These are phyloP conservation scores for Circinella minor DNA, from an alignment of 371 early-diverging fungal genomes.

Conservation along the genomic window DNA sequence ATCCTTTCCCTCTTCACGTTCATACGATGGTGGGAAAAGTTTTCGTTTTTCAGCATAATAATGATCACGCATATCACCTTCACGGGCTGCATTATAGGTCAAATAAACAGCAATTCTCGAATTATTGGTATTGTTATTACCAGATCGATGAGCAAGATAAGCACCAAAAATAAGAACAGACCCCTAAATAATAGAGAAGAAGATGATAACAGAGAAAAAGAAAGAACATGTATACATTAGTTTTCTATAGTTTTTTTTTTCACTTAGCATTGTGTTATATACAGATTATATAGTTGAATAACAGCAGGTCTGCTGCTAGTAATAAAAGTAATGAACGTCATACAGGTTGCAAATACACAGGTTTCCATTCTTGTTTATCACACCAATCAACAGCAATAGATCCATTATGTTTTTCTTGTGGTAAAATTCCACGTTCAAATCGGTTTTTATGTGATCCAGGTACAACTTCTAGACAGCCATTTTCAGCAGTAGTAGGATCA, in stretches of 20 bases:
- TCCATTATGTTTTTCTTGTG: constrained; percentile 48
- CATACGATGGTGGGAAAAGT: constrained; percentile 59
- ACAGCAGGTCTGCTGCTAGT: background rate
- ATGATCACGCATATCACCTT: constrained; percentile 59
- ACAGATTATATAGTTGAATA: too few species aligned
- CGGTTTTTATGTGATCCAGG: constrained; percentile 52
- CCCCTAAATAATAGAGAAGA: constrained; percentile 21
- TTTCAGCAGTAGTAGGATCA: constrained; percentile 53
- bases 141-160: constrained; percentile 59
- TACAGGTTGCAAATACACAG: constrained; percentile 57
- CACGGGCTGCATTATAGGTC: constrained; percentile 58
- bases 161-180: constrained; percentile 60
- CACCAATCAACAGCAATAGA: constrained; percentile 55
- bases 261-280: too few species aligned
- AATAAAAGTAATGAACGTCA: constrained; percentile 14
- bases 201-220: background rate
- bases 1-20: constrained; percentile 53
- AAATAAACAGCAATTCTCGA: constrained; percentile 59
- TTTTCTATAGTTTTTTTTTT: too few species aligned
- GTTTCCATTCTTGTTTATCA: constrained; percentile 45
- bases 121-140: constrained; percentile 49
- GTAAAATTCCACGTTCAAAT: constrained; percentile 34
- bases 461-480: constrained; percentile 61
- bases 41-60: constrained; percentile 60
- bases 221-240: too few species aligned